Evolutionary conservation across 148 eudicot genomes (phyloP).

Genomic region (Arbutus unedo): DNA sequence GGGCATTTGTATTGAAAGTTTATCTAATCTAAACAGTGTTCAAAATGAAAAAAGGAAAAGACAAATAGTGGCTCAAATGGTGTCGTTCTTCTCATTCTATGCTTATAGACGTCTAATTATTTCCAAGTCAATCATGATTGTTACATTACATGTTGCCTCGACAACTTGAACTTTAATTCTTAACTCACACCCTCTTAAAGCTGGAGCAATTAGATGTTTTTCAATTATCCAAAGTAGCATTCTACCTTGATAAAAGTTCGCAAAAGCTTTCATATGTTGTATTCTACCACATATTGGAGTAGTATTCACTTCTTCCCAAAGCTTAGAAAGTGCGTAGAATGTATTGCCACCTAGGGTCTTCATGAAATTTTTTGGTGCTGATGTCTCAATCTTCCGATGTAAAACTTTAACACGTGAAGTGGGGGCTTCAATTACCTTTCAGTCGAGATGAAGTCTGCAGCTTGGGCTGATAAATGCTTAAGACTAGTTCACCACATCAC

Average conservation of each 20-base stretch:
- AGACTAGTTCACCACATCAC: neutral
- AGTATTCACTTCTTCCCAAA: neutral
- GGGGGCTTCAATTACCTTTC: neutral
- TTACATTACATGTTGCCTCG: neutral
- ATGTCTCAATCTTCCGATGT: neutral
- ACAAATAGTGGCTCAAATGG: neutral
- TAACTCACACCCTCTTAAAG: neutral
- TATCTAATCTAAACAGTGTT: neutral
- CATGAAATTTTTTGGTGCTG: neutral
- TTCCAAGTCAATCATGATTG: neutral
- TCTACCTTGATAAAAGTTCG: neutral
- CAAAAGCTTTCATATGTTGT: neutral
- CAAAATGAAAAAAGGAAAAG: neutral
- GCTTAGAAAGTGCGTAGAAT: neutral
- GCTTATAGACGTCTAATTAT: neutral
- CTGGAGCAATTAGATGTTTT: neutral
- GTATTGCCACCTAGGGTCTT: neutral
- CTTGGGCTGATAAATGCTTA: neutral
- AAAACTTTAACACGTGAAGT: neutral
- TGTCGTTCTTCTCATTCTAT: neutral
- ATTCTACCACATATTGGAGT: neutral
- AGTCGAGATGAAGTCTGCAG: conserved; percentile 8
- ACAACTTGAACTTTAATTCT: neutral
- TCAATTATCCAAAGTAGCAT: neutral
- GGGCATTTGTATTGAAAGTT: neutral